A percentile compares a stretch with the other conserved stretches of the same genome.
Conservation (phyloP, 2,329 filamentous ascomycete species). For the Scedosporium boydii region DNA sequence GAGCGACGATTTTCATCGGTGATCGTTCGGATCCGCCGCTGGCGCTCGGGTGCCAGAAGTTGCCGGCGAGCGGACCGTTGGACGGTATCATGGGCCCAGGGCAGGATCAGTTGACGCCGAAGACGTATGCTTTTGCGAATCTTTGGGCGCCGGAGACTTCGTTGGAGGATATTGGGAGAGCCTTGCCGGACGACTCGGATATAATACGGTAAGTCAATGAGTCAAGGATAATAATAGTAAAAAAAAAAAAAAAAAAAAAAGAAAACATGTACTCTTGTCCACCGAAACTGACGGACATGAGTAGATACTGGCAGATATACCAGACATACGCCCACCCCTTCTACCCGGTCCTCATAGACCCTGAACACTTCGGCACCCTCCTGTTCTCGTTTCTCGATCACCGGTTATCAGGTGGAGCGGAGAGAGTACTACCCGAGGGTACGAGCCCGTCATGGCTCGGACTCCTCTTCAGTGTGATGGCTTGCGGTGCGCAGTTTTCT, state of each 20-base stretch:
- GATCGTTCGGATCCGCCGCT: not conserved
- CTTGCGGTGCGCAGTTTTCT: conserved; percentile 3
- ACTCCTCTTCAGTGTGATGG: conserved; percentile 1
- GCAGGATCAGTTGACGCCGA: conserved; percentile 2
- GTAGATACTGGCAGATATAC: conserved; percentile 4
- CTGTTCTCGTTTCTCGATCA: conserved; percentile 3
- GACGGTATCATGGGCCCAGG: not conserved
- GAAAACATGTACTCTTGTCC: not conserved
- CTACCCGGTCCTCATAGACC: not conserved
- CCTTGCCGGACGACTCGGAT: conserved; percentile 1
- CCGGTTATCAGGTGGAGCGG: not conserved
- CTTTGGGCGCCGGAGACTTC: not conserved
- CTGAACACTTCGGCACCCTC: not conserved
- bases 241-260: too few species aligned
- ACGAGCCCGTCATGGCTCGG: not conserved
- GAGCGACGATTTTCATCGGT: conserved; percentile 1
- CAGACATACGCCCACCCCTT: not conserved
- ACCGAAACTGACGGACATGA: not conserved
- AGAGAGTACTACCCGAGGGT: not conserved
- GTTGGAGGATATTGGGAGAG: not conserved
- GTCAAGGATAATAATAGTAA: not conserved
- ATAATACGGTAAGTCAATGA: not conserved
- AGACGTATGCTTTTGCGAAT: conserved; percentile 1
- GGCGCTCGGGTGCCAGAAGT: not conserved
- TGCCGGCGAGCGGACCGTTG: not conserved